Evolutionary conservation across 352 stramenopile species (phyloP).

Genomic region (Pythium angustatum): DNA sequence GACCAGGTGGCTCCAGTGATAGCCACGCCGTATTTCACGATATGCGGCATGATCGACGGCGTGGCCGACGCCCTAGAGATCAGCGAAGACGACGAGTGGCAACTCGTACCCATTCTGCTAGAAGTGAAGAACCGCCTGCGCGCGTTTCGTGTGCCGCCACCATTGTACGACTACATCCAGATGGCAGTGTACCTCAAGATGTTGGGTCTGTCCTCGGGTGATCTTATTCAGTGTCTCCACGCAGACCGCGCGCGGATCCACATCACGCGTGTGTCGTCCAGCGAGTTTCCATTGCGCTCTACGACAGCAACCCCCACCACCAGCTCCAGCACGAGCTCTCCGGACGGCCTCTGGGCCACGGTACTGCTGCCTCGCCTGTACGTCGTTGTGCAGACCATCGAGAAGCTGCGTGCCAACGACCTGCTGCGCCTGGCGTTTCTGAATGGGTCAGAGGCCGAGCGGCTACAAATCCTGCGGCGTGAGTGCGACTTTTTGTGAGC

Average conservation of each 20-base stretch:
- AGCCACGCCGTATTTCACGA: conserved; percentile 48
- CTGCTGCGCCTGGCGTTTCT: conserved; percentile 60
- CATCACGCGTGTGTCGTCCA: conserved; percentile 53
- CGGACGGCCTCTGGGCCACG: conserved; percentile 49
- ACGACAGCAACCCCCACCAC: background rate
- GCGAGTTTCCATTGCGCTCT: conserved; percentile 37
- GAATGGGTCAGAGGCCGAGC: conserved; percentile 49
- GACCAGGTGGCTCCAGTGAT: too few species aligned
- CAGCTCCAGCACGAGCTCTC: background rate
- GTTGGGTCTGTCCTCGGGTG: conserved; percentile 52
- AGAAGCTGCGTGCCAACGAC: conserved; percentile 53
- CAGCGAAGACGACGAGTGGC: conserved; percentile 57
- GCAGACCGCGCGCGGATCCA: conserved; percentile 45
- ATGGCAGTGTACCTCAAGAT: conserved; percentile 87
- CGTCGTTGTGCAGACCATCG: conserved; percentile 40
- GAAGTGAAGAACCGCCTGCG: conserved; percentile 81
- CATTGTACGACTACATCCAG: conserved; percentile 76
- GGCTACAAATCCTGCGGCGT: conserved; percentile 43
- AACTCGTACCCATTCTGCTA: conserved; percentile 57
- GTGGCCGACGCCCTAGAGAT: conserved; percentile 62
- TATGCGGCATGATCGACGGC: conserved; percentile 84
- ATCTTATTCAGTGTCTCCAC: conserved; percentile 76
- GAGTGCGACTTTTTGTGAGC: conserved; percentile 63
- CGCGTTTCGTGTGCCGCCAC: conserved; percentile 55
- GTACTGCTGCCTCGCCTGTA: conserved; percentile 74